Base-by-base conservation (phyloP, 2,329 filamentous ascomycete genomes). In the Metarhizium humberi region DNA sequence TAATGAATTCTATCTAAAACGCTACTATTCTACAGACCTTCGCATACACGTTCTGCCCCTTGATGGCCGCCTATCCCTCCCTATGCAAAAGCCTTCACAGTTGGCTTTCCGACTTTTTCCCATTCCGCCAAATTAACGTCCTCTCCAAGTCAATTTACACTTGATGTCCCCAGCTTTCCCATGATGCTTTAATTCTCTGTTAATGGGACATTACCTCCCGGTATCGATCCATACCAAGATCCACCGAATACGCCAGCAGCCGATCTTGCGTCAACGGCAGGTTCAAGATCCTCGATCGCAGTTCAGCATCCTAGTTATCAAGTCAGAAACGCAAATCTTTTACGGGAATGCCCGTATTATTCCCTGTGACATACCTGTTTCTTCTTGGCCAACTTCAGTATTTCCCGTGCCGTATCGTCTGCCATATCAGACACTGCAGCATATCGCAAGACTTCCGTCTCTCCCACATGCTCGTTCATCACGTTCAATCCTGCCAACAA, bases 381-480 rank as follows among this genome's bases (percentile, higher is more conserved):
- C 63, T 78, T 76, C 64, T 80, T 79, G 51, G 73, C 71, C 58
- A 74, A 62, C 56, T 77, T 77, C 54, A 84, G 74, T 57, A 87
- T 80, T 66, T 84, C 80, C 58, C 80, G 79, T 10, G 87, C 88
- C 57, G 92, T 82, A 49, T 85, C 78, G 53, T 83, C 82, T 50
- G 86, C 87, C 80, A 96, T 95, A 65, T 95, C 90, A 60, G 86
- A 85, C 54, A 92, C 78, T 0, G 90, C 90, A 46, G 92, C 89
- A 54, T 69, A 73, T 45, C 69, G 61, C 53, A 82, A 75, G 65
- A 88, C 80, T 59, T 84, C 68, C 6, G 69, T 65, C 42, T 76
- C 72, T 3, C 68, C 63, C 10, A 69, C 66, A 34, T 65, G 62
- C 53, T 77, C 78, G 57, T 77, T 76, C 70, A 84, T 78, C 32